Percentiles rank a stretch among this genome's conserved stretches.
Evolutionary conservation across 768 basidiomycete species (phyloP).

Genomic region (Kwoniella dejecticola): DNA sequence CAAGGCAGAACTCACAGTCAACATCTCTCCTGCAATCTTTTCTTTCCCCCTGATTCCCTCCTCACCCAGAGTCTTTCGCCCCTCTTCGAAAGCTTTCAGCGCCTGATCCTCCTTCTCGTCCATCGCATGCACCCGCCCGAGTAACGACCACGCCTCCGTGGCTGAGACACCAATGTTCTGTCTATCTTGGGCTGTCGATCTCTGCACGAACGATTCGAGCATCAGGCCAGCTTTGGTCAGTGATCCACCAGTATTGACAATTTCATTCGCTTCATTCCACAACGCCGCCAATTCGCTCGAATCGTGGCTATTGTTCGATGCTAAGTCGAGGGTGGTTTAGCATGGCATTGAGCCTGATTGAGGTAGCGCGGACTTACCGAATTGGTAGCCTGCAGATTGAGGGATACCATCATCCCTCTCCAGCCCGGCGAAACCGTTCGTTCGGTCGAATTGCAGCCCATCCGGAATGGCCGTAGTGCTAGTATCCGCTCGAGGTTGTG

Average conservation of each 20-base stretch:
- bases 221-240: slow-evolving; percentile 82
- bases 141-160: slow-evolving; percentile 83
- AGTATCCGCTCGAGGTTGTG: slow-evolving; percentile 25
- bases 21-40: slow-evolving; percentile 37
- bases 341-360: no score
- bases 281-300: slow-evolving; percentile 12
- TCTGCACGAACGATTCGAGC: slow-evolving; percentile 79
- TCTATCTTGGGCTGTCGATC: slow-evolving; percentile 20
- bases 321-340: background rate
- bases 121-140: slow-evolving; percentile 76
- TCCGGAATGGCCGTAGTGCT: slow-evolving; percentile 1
- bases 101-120: slow-evolving; percentile 59
- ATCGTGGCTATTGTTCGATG: background rate
- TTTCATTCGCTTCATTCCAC: slow-evolving; percentile 66
- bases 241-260: slow-evolving; percentile 78
- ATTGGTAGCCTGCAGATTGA: slow-evolving; percentile 68
- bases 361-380: no score
- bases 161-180: slow-evolving; percentile 53
- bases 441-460: slow-evolving; percentile 8
- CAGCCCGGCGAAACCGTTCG: slow-evolving; percentile 23
- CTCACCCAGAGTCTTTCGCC: slow-evolving; percentile 35
- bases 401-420: slow-evolving; percentile 69
- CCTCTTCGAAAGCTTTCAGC: slow-evolving; percentile 57
- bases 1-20: slow-evolving; percentile 37
- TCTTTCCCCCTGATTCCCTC: slow-evolving; percentile 16